A percentile compares a stretch with the other conserved stretches of the same genome.
phyloP scores from a whole-genome alignment of 495 filamentous ascomycete genomes.

The Penicillium canariense region DNA sequence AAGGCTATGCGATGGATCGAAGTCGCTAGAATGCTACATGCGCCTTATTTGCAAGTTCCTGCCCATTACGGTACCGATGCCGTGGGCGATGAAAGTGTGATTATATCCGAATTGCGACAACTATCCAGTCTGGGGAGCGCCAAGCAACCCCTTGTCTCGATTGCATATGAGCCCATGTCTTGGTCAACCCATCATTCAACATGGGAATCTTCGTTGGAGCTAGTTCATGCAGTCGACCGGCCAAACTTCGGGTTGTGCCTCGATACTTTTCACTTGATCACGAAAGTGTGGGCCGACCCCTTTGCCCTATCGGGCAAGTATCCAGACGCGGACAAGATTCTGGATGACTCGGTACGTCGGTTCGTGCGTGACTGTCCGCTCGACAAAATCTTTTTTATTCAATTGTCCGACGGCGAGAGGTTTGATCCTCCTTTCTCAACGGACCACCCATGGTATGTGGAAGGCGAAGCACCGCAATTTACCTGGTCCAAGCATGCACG shows the following conservation, averaged over 20 bases:
- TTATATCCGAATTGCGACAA: slow-evolving; percentile 60
- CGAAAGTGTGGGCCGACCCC: slow-evolving; percentile 62
- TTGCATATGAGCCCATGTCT: slow-evolving; percentile 65
- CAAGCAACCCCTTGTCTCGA: slow-evolving; percentile 47
- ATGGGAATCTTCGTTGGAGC: slow-evolving; percentile 62
- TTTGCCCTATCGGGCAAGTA: slow-evolving; percentile 48
- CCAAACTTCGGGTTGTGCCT: slow-evolving; percentile 67
- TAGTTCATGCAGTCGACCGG: slow-evolving; percentile 56
- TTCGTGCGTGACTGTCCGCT: slow-evolving; percentile 54
- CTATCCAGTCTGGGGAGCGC: slow-evolving; percentile 56
- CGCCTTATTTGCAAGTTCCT: slow-evolving; percentile 65
- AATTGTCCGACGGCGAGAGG: slow-evolving; percentile 69
- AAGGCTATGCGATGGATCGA: slow-evolving; percentile 66
- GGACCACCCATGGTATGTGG: slow-evolving; percentile 60
- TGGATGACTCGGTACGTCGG: slow-evolving; percentile 52
- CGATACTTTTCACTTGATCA: slow-evolving; percentile 69
- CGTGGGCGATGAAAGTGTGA: slow-evolving; percentile 51
- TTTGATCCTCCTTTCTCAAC: slow-evolving; percentile 56
- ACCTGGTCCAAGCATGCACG: slow-evolving; percentile 74
- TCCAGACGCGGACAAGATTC: slow-evolving; percentile 49
- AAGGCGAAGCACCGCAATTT: slow-evolving; percentile 64
- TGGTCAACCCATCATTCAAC: slow-evolving; percentile 63
- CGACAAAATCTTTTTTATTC: slow-evolving; percentile 69
- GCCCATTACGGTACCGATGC: slow-evolving; percentile 57
- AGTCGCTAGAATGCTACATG: slow-evolving; percentile 55